These are phyloP conservation scores for Aureobasidium lini DNA, from an alignment of 2,329 filamentous ascomycete species.

Conservation along the genomic window DNA sequence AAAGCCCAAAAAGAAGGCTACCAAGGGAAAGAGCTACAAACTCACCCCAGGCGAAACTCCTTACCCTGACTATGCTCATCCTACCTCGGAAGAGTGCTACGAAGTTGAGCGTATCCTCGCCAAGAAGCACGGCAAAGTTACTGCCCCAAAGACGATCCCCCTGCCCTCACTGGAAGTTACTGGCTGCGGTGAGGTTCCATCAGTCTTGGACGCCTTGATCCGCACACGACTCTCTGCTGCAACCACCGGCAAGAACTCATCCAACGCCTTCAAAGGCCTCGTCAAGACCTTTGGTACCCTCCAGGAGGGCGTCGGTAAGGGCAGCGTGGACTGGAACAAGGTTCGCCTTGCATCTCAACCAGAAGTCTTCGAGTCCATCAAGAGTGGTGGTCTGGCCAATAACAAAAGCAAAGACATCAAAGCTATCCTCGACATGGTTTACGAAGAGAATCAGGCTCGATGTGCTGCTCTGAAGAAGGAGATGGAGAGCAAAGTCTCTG, in stretches of 20 bases:
- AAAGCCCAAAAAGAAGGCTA: constrained; percentile 31
- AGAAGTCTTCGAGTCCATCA: constrained; percentile 63
- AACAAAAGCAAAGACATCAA: constrained; percentile 68
- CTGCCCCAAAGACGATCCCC: constrained; percentile 59
- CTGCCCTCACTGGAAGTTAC: constrained; percentile 62
- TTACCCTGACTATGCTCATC: constrained; percentile 59
- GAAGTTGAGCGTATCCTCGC: constrained; percentile 61
- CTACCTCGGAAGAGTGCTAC: constrained; percentile 61
- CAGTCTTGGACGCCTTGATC: constrained; percentile 56
- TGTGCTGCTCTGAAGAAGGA: constrained; percentile 42
- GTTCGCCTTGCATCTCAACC: constrained; percentile 52
- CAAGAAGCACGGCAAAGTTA: constrained; percentile 56
- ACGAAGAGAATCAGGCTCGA: constrained; percentile 58
- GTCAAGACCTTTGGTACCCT: constrained; percentile 57
- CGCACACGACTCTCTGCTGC: constrained; percentile 56
- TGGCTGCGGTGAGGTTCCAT: constrained; percentile 61
- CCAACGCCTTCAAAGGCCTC: constrained; percentile 58
- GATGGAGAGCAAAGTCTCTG: constrained; percentile 15
- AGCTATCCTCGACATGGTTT: constrained; percentile 62
- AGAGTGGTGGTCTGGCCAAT: constrained; percentile 61
- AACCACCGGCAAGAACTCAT: constrained; percentile 54
- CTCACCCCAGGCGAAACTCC: constrained; percentile 49
- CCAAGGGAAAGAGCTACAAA: constrained; percentile 37
- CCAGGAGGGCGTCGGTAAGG: constrained; percentile 56
- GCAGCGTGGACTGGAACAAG: constrained; percentile 68